Evolutionary conservation across 23 red algal genomes (phyloP).

Genomic region (Cyanidium caldarium): DNA sequence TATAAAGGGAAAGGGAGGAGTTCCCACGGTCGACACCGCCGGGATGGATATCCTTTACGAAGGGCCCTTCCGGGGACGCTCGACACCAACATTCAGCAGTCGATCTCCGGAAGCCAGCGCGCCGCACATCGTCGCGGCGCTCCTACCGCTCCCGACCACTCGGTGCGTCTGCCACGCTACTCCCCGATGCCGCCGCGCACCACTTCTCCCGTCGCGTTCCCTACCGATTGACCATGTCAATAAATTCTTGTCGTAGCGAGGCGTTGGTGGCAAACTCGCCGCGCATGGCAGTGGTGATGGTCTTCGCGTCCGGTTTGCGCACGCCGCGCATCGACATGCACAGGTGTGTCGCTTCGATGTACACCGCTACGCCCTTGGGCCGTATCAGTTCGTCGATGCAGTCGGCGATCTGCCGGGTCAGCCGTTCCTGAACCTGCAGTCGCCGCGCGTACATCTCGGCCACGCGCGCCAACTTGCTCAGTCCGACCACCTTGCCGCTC

Average conservation of each 20-base stretch:
- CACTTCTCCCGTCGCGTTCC: background rate
- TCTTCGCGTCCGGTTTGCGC: slow-evolving; percentile 27
- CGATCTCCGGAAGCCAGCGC: too few species aligned
- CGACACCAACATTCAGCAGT: too few species aligned
- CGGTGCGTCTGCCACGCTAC: too few species aligned
- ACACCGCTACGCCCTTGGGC: slow-evolving; percentile 43
- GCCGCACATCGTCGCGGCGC: too few species aligned
- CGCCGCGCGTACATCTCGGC: slow-evolving; percentile 35
- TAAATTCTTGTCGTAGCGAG: slow-evolving; percentile 34
- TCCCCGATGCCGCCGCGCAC: too few species aligned
- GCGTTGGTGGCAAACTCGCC: slow-evolving; percentile 37
- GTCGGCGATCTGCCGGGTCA: slow-evolving; percentile 76
- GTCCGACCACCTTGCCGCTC: slow-evolving; percentile 40
- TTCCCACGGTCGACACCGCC: too few species aligned
- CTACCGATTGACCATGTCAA: slow-evolving; percentile 10
- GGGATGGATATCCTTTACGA: too few species aligned
- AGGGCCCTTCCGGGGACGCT: too few species aligned
- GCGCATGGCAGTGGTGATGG: slow-evolving; percentile 34
- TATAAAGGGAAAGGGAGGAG: background rate
- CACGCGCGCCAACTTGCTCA: slow-evolving; percentile 75
- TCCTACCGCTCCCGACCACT: too few species aligned
- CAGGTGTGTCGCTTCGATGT: slow-evolving; percentile 56
- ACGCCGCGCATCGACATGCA: slow-evolving; percentile 88
- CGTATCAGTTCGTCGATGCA: slow-evolving; percentile 15
- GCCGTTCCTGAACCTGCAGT: slow-evolving; percentile 83